A percentile compares a stretch with the other conserved stretches of the same genome.
phyloP scores from a whole-genome alignment of 352 stramenopile species.

The Discostella stelligera region DNA sequence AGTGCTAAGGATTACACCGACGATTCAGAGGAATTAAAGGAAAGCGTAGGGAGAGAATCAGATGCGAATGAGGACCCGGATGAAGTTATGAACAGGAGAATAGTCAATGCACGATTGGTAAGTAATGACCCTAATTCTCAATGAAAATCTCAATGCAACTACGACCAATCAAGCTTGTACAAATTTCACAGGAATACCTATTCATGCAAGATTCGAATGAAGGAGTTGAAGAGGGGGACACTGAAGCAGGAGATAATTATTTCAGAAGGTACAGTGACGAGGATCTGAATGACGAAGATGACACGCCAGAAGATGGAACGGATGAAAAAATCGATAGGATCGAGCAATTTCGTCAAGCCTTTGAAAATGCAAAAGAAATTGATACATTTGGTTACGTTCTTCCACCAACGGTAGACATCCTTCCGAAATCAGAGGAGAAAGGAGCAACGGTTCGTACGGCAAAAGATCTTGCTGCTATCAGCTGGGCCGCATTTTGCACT shows the following conservation, averaged over 20 bases:
- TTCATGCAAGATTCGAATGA: constrained; percentile 49
- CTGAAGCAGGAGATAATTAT: constrained; percentile 21
- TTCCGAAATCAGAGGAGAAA: background rate
- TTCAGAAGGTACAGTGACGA: constrained; percentile 50
- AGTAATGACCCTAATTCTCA: constrained; percentile 17
- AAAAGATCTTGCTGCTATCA: constrained; percentile 72
- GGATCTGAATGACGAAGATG: constrained; percentile 40
- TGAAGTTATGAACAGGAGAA: constrained; percentile 52
- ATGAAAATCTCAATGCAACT: background rate
- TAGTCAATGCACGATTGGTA: constrained; percentile 64
- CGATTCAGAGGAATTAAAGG: background rate
- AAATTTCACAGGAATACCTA: constrained; percentile 45
- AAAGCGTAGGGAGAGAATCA: constrained; percentile 25
- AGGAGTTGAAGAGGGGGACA: constrained; percentile 31
- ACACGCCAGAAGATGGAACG: constrained; percentile 22
- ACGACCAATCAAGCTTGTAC: background rate
- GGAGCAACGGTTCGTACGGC: constrained; percentile 28
- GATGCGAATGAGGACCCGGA: constrained; percentile 1
- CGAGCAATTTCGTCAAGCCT: constrained; percentile 52
- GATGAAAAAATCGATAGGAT: constrained; percentile 33
- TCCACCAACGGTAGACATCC: constrained; percentile 15
- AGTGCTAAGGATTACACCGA: background rate
- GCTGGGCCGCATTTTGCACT: constrained; percentile 72
- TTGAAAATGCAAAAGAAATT: constrained; percentile 55
- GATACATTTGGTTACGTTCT: constrained; percentile 61